Base-by-base conservation (phyloP, 2,329 filamentous ascomycete genomes). In the Acephala macrosclerotiorum region DNA sequence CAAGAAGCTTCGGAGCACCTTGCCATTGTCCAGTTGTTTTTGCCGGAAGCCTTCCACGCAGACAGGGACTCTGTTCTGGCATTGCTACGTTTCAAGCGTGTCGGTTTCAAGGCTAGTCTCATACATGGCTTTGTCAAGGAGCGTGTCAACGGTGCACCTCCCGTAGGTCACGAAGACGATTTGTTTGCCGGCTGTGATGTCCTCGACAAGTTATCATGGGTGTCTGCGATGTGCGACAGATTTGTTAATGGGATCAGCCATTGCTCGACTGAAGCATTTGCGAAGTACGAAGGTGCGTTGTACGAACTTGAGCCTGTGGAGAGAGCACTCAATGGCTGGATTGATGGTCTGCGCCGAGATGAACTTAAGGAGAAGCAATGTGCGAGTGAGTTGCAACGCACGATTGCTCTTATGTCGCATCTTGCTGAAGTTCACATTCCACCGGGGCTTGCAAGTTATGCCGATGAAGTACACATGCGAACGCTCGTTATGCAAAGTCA, bases 301-400 rank as follows among this genome's bases (percentile, higher is more conserved):
- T 92, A 93, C 72, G 96, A 98, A 77, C 83, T 98, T 59, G 93
- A 97, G 76, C 93, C 94, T 0, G 93, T 98, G 12, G 96, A 99
- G 80, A 87, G 94, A 64, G 92, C 92, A 0, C 80, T 98, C 58
- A 97, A 97, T 75, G 87, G 86, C 63, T 97, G 94, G 88, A 92
- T 98, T 64, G 94, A 97, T 70, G 88, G 88, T 6, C 77, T 97
- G 62, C 90, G 93, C 69, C 89, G 89, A 60, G 94, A 97, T 71
- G 94, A 97, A 63, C 81, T 98, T 58, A 94, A 94, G 78, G 91
- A 95, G 79, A 88, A 91, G 77, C 90, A 93, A 73, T 94, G 94
- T 75, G 89, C 92, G 0, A 87, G 88, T 26, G 93, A 97, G 75
- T 82, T 98, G 42, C 90, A 95, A 73, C 88, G 91, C 61, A 95